phyloP scores from a whole-genome alignment of 108 stramenopile genomes.

The Cyclotella atomus region DNA sequence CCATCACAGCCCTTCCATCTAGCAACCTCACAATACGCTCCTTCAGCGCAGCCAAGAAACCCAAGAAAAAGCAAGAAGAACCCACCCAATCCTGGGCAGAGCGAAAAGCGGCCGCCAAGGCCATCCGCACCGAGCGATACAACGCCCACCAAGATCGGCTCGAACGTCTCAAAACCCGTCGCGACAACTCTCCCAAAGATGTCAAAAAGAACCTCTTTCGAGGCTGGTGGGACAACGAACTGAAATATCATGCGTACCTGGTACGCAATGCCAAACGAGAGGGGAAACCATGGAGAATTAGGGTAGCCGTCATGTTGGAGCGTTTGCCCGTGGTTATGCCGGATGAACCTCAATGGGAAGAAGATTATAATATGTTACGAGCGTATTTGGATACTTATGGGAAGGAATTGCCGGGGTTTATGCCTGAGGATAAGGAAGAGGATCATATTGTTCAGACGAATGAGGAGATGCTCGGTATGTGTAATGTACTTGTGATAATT shows the following conservation, averaged over 20 bases:
- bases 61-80: background rate
- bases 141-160: conserved; percentile 47
- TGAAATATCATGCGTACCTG: conserved; percentile 58
- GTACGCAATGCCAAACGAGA: conserved; percentile 67
- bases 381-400: conserved; percentile 65
- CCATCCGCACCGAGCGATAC: conserved; percentile 56
- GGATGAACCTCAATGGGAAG: conserved; percentile 70
- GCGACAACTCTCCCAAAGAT: conserved; percentile 52
- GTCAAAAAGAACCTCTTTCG: conserved; percentile 56
- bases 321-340: conserved; percentile 75
- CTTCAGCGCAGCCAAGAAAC: conserved; percentile 22
- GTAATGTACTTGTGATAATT: background rate
- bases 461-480: conserved; percentile 72
- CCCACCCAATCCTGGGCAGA: conserved; percentile 27
- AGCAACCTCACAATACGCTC: conserved; percentile 7
- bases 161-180: conserved; percentile 55
- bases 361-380: conserved; percentile 64
- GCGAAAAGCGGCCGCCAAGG: conserved; percentile 56
- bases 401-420: conserved; percentile 73
- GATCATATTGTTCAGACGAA: conserved; percentile 52
- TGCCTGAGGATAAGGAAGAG: conserved; percentile 48
- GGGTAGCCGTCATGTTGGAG: conserved; percentile 79
- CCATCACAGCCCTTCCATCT: background rate
- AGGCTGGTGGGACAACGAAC: conserved; percentile 63
- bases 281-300: conserved; percentile 74